Percentiles rank a stretch among this genome's conserved stretches.
Evolutionary conservation across 2,329 filamentous ascomycete species (phyloP).

Genomic region (Gliomastix tumulicola): DNA sequence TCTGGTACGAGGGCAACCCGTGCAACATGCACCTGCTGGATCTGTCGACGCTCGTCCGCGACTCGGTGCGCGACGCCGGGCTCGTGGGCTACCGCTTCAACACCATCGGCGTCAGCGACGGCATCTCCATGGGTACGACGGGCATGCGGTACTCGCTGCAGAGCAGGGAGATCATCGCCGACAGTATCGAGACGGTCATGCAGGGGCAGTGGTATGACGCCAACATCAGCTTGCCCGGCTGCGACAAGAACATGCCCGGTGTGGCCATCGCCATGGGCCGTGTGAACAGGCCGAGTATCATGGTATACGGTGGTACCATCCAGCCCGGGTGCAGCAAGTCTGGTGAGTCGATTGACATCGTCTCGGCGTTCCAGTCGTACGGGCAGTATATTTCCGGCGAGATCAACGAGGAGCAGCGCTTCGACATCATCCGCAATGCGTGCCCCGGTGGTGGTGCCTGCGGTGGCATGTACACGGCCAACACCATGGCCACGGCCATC

Average conservation of each 20-base stretch:
- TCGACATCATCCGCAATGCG: conserved; percentile 89
- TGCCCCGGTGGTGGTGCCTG: conserved; percentile 64
- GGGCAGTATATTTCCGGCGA: conserved; percentile 89
- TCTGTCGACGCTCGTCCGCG: conserved; percentile 67
- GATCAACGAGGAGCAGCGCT: conserved; percentile 84
- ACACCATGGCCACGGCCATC: conserved; percentile 90
- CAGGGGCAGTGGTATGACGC: conserved; percentile 97
- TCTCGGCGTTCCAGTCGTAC: conserved; percentile 97
- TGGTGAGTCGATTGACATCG: conserved; percentile 80
- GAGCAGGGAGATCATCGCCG: conserved; percentile 92
- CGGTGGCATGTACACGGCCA: conserved; percentile 88
- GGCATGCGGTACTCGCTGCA: conserved; percentile 96
- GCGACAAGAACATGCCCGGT: conserved; percentile 99
- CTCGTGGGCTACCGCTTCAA: conserved; percentile 97
- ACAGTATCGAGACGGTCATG: conserved; percentile 99
- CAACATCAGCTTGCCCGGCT: conserved; percentile 93
- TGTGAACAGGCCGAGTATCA: conserved; percentile 87
- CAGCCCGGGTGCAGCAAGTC: conserved; percentile 77
- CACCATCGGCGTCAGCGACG: conserved; percentile 95
- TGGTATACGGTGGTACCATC: conserved; percentile 97
- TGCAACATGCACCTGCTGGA: conserved; percentile 99
- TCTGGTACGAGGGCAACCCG: conserved; percentile 97
- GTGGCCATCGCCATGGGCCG: conserved; percentile 90
- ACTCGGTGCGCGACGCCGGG: conserved; percentile 60
- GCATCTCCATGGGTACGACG: conserved; percentile 95